Conservation (phyloP, 164 flowering plant genomes). For the Berberis vulgaris region DNA sequence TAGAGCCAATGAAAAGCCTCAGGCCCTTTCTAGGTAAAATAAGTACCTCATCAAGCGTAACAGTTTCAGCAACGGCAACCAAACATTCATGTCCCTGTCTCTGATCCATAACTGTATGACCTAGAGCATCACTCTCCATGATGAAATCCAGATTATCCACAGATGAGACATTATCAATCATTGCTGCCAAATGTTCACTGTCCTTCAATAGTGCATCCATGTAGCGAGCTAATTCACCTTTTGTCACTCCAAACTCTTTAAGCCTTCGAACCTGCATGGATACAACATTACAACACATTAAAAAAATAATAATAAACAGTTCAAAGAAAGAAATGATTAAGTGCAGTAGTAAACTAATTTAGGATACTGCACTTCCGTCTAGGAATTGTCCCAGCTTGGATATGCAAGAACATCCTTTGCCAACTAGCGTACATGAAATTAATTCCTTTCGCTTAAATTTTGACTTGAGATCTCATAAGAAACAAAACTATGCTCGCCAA, state of each 20-base stretch:
- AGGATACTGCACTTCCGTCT: too few relatives aligned
- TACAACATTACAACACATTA: background rate
- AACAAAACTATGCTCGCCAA: too few relatives aligned
- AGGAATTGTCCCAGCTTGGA: too few relatives aligned
- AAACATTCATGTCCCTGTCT: conserved; percentile 88
- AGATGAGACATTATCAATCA: conserved; percentile 95
- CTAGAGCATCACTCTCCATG: conserved; percentile 97
- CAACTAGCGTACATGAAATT: too few relatives aligned
- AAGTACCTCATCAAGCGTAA: conserved; percentile 89
- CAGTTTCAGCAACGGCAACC: conserved; percentile 85
- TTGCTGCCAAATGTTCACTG: conserved; percentile 96
- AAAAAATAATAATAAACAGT: background rate
- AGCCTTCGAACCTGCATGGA: conserved; percentile 80
- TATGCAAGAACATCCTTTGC: too few relatives aligned
- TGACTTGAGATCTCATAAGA: too few relatives aligned
- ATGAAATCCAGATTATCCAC: conserved; percentile 95
- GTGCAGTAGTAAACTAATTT: too few relatives aligned
- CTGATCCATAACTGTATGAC: conserved; percentile 99
- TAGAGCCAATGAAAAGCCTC: background rate
- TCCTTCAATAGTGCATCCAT: conserved; percentile 94
- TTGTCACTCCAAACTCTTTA: conserved; percentile 95
- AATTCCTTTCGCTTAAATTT: too few relatives aligned
- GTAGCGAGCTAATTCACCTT: conserved; percentile 94
- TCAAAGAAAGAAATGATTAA: background rate
- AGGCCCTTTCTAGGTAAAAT: background rate